Evolutionary conservation across 1,284 basidiomycete species (phyloP).

Genomic region (Pseudozyma sp.): DNA sequence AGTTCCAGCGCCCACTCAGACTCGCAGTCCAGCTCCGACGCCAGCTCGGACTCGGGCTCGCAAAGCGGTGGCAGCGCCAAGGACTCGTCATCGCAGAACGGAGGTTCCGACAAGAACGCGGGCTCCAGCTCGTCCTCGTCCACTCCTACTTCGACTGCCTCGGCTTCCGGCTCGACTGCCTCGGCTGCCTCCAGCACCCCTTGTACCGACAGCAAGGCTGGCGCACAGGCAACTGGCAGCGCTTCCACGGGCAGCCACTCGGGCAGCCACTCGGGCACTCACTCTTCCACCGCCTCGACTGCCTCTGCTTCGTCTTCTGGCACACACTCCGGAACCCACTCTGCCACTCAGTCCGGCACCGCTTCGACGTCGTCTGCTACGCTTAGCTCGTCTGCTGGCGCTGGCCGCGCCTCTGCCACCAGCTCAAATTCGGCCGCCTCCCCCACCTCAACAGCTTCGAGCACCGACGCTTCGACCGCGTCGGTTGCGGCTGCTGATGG

Average conservation of each 20-base stretch:
- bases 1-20: constrained; percentile 13
- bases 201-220: constrained; percentile 25
- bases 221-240: constrained; percentile 7
- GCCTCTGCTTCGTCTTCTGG: constrained; percentile 1
- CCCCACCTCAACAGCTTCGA: constrained; percentile 8
- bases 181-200: constrained; percentile 21
- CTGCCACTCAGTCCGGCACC: constrained; percentile 2
- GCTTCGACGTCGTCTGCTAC: neutral
- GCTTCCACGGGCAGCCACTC: neutral
- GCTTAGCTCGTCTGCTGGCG: neutral
- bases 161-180: constrained; percentile 13
- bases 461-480: constrained; percentile 10
- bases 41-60: constrained; percentile 5
- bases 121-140: constrained; percentile 12
- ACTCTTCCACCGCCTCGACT: constrained; percentile 4
- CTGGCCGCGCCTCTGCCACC: constrained; percentile 8
- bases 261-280: neutral
- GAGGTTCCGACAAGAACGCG: constrained; percentile 1
- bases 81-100: neutral
- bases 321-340: neutral
- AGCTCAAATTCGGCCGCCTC: constrained; percentile 9
- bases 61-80: constrained; percentile 6
- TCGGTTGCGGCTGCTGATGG: constrained; percentile 14
- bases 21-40: constrained; percentile 11
- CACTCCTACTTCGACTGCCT: constrained; percentile 26